Evolutionary conservation across 2,329 filamentous ascomycete genomes (phyloP), one percentile per base, ranked within the genome.

Genomic region (Graphiopsis chlorocephala): DNA sequence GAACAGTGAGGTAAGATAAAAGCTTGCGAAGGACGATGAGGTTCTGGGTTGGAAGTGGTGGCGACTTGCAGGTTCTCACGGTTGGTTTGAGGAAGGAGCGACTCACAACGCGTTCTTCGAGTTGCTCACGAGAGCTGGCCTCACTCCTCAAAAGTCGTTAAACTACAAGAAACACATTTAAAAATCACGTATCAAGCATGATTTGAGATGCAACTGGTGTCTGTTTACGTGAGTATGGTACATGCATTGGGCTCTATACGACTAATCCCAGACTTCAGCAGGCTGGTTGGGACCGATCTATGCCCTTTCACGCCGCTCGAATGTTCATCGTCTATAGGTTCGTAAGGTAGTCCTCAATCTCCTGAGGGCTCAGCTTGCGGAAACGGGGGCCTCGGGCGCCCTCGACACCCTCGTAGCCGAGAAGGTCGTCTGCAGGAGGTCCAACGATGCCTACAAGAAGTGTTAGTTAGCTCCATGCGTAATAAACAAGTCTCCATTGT

Each of bases 311-410:
- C 33, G 58, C 42, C 45, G 58, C 45, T 50, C 26, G 45, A n/a
- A 61, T 45, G 20, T 35, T 50, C 47, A 62, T 62, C 60, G 26
- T 55, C 35, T 55, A 62, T 55, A 99, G 88, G 86, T 97, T 98
- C 79, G 95, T 98, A 80, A 99, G 83, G 83, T 99, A 99, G 80
- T 99, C 95, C 84, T 99, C 95, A 76, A 99, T 98, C 83, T 99
- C 95, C 82, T 97, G 92, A 75, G 96, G 93, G 74, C 87, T 97
- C 80, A 99, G 83, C 86, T 97, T 96, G 80, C 93, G 87, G 87
- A 97, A 97, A 68, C 93, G 87, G 65, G 93, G 93, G 52, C 93
- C 93, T 71, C 88, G 86, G 23, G 91, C 91, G 68, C 91, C 91
- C 74, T 94, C 90, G 12, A 96, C 91, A 67, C 93, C 93, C 78